Base-by-base conservation (phyloP, 352 stramenopile species). In the Thalassiosira mediterranea region DNA sequence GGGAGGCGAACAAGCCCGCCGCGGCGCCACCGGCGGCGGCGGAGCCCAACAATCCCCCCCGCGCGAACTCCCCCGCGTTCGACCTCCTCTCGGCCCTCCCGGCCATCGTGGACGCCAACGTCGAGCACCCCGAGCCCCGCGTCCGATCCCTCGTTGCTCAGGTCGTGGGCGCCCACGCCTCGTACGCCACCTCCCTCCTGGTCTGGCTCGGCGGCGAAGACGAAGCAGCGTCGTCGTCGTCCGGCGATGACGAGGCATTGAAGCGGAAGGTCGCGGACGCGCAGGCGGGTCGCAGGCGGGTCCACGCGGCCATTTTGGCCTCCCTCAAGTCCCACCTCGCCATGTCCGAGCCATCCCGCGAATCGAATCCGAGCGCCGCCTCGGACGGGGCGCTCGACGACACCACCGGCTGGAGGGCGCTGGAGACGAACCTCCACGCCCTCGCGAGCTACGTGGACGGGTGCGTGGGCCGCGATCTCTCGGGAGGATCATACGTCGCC, bases 331-430 rank as follows among this genome's bases (percentile, higher is more conserved):
- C 21, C 10, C 71, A 76, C 49, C 76, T 79, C 69, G 82, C 67
- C 40, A 80, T 58, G 75, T 85, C 69, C 63, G 63, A 57, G 46
- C 70, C 61, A 53, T 65, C 11, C 4, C 29, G 48, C 32, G 28
- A 54, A 17, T 56, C 19, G 8, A 61, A 64, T 47, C 23, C 46
- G 10, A 76, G 53, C 34, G 57, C 40, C 23, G 63, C 62, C 4
- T 75, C 53, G 28, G 59, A 77, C 47, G 86, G 83, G 17, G 67
- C 93, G 13, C 86, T 98, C 53, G 96, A 98, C 70, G 96, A 98
- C 73, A 97, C 97, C 2, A 98, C 95, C 51, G 96, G 96, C 28
- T 98, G 96, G 95, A 97, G 98, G 75, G 93, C 94, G 0, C 87
- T 98, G 3, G 96, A 98, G 80, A 98, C 94, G n/a, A 91, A 90